Percentiles rank a stretch among this genome's conserved stretches.
phyloP scores from a whole-genome alignment of 192 early-diverging fungal genomes.

The Rhizophagus prolifer region DNA sequence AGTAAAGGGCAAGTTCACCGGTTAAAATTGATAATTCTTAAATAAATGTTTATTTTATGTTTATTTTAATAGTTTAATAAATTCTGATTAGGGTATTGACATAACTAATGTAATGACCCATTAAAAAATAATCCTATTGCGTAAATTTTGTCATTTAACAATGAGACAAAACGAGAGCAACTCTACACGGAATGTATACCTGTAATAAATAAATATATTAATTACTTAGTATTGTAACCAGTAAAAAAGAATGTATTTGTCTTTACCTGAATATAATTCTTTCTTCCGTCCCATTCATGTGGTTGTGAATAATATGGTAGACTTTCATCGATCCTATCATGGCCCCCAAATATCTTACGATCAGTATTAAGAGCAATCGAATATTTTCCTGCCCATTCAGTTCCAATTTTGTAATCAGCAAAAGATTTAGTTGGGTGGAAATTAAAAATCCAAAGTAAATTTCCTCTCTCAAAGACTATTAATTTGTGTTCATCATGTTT shows the following conservation, averaged over 20 bases:
- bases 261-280: conserved; percentile 72
- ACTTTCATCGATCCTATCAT: conserved; percentile 66
- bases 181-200: conserved; percentile 77
- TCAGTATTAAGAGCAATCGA: conserved; percentile 79
- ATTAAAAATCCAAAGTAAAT: conserved; percentile 92
- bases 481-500: conserved; percentile 94
- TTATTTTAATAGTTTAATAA: no score
- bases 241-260: background rate
- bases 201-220: background rate
- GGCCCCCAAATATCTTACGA: conserved; percentile 73
- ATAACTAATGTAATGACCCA: no score
- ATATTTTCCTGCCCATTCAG: conserved; percentile 69
- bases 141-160: background rate
- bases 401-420: conserved; percentile 85
- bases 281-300: conserved; percentile 68
- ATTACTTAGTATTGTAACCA: no score
- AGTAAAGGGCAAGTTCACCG: no score
- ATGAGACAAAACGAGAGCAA: conserved; percentile 61
- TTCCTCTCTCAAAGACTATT: conserved; percentile 88
- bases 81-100: no score
- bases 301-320: conserved; percentile 72
- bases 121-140: no score
- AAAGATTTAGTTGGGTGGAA: conserved; percentile 86
- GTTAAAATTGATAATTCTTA: no score
- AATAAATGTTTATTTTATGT: no score